phyloP scores from a whole-genome alignment of 1,139 yeast genomes.

The Magnusiomyces sp. region DNA sequence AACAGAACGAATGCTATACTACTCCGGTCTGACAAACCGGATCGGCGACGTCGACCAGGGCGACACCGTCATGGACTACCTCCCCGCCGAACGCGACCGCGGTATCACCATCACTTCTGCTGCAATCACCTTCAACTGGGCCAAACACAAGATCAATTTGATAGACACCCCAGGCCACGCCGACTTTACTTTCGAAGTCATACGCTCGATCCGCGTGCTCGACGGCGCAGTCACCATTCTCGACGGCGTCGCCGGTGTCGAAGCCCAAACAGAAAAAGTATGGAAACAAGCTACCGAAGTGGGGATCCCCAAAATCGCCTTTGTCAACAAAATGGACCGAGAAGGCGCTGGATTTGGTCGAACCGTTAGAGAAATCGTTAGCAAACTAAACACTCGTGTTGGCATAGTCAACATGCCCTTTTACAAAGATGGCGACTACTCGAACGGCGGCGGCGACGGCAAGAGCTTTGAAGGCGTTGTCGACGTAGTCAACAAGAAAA shows the following conservation, averaged over 20 bases:
- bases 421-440: conserved; percentile 39
- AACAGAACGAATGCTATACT: conserved; percentile 84
- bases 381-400: conserved; percentile 65
- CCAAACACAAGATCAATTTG: conserved; percentile 61
- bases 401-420: conserved; percentile 74
- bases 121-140: conserved; percentile 90
- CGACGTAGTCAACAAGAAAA: conserved; percentile 64
- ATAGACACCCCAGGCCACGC: conserved; percentile 99
- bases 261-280: conserved; percentile 94
- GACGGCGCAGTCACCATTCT: conserved; percentile 91
- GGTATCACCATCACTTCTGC: conserved; percentile 97
- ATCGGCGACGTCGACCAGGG: conserved; percentile 96
- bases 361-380: conserved; percentile 78
- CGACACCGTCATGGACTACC: conserved; percentile 88
- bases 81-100: conserved; percentile 83
- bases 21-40: conserved; percentile 68
- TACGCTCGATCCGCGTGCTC: conserved; percentile 74
- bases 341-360: conserved; percentile 92
- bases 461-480: conserved; percentile 56
- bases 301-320: conserved; percentile 65
- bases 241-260: conserved; percentile 97
- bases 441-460: conserved; percentile 39
- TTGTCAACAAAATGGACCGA: conserved; percentile 91
- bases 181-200: conserved; percentile 92
- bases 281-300: conserved; percentile 79